A percentile compares a stretch with the other conserved stretches of the same genome.
Evolutionary conservation across 2,329 filamentous ascomycete genomes (phyloP).

Genomic region (Scytalidium sp.): DNA sequence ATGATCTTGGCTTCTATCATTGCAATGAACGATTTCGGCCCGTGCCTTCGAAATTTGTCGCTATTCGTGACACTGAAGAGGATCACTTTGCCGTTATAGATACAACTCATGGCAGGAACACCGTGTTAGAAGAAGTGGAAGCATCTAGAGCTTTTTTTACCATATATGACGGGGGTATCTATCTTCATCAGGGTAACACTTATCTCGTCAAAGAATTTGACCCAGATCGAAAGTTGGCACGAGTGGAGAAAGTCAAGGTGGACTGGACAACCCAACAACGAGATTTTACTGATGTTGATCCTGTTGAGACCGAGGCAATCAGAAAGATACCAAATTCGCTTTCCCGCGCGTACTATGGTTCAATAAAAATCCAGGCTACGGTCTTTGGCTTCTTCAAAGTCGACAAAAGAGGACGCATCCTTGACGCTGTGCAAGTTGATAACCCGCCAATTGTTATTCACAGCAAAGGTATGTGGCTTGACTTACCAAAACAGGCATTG

Average conservation of each 20-base stretch:
- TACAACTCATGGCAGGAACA: conserved; percentile 76
- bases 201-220: conserved; percentile 90
- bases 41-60: conserved; percentile 75
- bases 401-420: conserved; percentile 78
- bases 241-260: conserved; percentile 84
- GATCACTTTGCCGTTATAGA: conserved; percentile 95
- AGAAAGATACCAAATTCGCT: conserved; percentile 62
- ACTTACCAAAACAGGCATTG: conserved; percentile 76
- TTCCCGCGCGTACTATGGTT: conserved; percentile 78
- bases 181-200: conserved; percentile 90
- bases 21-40: conserved; percentile 87
- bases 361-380: conserved; percentile 80
- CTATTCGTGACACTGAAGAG: conserved; percentile 85
- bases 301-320: conserved; percentile 86
- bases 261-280: conserved; percentile 94
- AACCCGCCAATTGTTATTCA: conserved; percentile 85
- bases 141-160: conserved; percentile 93
- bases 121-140: conserved; percentile 92
- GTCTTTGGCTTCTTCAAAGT: conserved; percentile 98
- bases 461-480: conserved; percentile 93
- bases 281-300: conserved; percentile 92
- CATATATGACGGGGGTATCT: conserved; percentile 95
- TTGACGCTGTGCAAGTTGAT: conserved; percentile 90
- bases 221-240: conserved; percentile 76
- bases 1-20: conserved; percentile 81